Percentiles rank a stretch among this genome's conserved stretches.
Evolutionary conservation across 345 rosid genomes (phyloP).

Genomic region (Firmiana major): DNA sequence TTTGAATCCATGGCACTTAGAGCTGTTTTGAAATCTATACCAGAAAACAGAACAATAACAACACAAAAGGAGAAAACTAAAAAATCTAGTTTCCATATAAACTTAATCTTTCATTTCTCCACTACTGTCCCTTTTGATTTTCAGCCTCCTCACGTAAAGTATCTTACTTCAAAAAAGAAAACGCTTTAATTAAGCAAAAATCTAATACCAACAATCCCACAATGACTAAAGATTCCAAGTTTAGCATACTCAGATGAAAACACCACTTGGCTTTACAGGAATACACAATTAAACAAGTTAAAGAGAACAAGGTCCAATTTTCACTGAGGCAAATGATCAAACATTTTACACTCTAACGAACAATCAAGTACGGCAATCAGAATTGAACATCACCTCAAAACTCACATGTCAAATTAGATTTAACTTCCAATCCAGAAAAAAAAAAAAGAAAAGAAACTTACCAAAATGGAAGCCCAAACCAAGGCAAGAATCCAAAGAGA

Average conservation of each 20-base stretch:
- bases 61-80: neutral
- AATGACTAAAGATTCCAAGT: neutral
- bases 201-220: neutral
- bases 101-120: neutral
- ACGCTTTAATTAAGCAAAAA: neutral
- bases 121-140: neutral
- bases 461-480: neutral
- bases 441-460: neutral
- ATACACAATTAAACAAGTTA: neutral
- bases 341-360: neutral
- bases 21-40: neutral
- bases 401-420: no score
- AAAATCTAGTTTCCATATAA: slow-evolving; percentile 2
- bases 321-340: slow-evolving; percentile 12
- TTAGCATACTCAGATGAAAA: neutral
- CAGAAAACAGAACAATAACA: neutral
- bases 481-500: neutral
- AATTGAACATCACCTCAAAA: neutral
- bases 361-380: no score
- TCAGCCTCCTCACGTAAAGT: neutral
- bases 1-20: neutral
- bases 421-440: neutral
- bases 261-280: neutral
- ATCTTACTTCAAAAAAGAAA: neutral
- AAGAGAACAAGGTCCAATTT: neutral